Base-by-base conservation (phyloP, 1,284 basidiomycete genomes). In the Pseudomicrostroma phylloplanum region DNA sequence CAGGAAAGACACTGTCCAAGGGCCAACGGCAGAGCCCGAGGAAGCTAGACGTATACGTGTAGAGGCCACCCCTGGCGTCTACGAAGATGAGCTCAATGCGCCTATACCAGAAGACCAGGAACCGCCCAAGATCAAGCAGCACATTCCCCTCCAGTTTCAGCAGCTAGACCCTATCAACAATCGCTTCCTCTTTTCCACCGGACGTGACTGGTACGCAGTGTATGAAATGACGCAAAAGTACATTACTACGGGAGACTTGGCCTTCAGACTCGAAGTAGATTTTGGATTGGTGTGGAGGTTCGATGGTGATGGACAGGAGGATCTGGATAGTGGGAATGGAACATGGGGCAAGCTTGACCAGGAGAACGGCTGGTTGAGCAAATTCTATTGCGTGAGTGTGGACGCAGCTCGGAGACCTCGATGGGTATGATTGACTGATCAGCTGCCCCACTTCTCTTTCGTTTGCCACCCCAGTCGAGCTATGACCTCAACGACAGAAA, bases 251-350 rank as follows among this genome's bases (percentile, higher is more conserved):
- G 51, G 51, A 21, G 51, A 54, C 21, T 19, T 19, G 25, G 15
- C 17, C 7, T 54, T 54, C 25, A 56, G 72, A 17, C 67, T 74
- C 23, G 66, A 71, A 40, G 61, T 73, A 49, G 70, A 74, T 59
- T 74, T 73, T 46, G 70, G 67, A 21, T 61, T 74, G 12, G 68
- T 69, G 21, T 74, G 72, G 72, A 63, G 72, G 26, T 74, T 73
- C 61, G 69, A 70, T 0, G 72, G 72, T 40, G 72, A 74, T 60
- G 72, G 72, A 49, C 63, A 71, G 48, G 69, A 69, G 26, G 71
- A 65, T 1, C 66, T 69, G 21, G 66, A 66, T 55, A 59, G 68
- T 25, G 66, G 66, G 42, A 55, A 66, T 48, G 62, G 66, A 11
- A 67, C 63, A 4, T 74, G 72, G 70, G 71, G 67, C 36, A 63